Evolutionary conservation across 2,329 filamentous ascomycete genomes (phyloP), one percentile per base, ranked within the genome.

Genomic region (Aspergillus brasiliensis): DNA sequence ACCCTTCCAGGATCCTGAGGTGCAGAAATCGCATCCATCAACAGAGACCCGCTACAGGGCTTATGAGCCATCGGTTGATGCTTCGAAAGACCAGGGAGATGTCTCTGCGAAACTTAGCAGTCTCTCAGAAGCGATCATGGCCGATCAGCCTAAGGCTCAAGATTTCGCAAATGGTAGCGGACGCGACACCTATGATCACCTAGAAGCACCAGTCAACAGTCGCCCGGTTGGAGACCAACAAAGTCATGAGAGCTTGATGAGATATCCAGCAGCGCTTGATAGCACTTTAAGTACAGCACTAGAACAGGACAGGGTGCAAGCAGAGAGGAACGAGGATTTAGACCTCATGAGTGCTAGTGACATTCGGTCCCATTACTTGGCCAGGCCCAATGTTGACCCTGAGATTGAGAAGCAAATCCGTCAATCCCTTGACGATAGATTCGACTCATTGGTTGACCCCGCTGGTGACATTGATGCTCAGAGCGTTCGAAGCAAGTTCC

Each of bases 331-430:
- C n/a, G 69, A 73, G 38, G 70, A 74, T 55, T 58, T 78, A 27
- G 70, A 76, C 37, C 58, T 68, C n/a, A 62, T 78, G 42, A 66
- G 69, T 40, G 71, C 75, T 2, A 75, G 69, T 55, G 75, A 77
- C 62, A 72, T 78, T 19, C 71, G 75, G 49, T 70, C 72, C 11
- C 62, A 67, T 21, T 76, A 71, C 56, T 64, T 65, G 11, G 65
- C 62, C 31, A 60, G 59, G 10, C 62, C 66, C n/a, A 66, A 64
- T 28, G 65, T 63, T 17, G 61, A 68, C 6, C 34, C 62, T 5
- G 67, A 69, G 8, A 51, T 57, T 3, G 59, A 64, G 31, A 67
- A 66, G 34, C 59, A 65, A 37, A 56, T 31, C 27, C 62, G 64
- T n/a, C 56, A 66, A 27, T 60, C 61, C 8, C 48, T 71, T 51